Evolutionary conservation across 2,329 filamentous ascomycete genomes (phyloP), one percentile per base, ranked within the genome.

Genomic region (Alternaria rosae): DNA sequence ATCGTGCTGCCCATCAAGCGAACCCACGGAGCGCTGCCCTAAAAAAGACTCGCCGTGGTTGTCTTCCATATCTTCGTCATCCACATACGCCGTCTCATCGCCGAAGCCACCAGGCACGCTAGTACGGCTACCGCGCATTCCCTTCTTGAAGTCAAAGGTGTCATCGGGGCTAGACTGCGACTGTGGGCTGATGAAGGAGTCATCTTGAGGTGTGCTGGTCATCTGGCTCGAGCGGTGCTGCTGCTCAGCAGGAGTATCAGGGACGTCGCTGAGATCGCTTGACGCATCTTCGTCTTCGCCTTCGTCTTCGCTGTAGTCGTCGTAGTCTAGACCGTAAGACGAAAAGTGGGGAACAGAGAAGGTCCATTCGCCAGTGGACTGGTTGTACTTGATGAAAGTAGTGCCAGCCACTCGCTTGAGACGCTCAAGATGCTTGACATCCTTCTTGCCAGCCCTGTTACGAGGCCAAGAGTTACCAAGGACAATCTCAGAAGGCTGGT

Each of bases 261-360:
- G 70, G 61, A 76, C 65, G 57, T 78, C 77, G 63, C 79, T 82
- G 15, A 83, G 70, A 44, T 70, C 69, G 59, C 76, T 78, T n/a
- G 75, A 74, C 12, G 20, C 32, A 47, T 45, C 54, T 28, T 70
- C 70, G 64, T 85, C 83, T 53, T 70, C 70, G 64, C 85, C 83
- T 55, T 92, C 90, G 26, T 92, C 90, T 45, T 93, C 92, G 51
- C 69, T 73, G 61, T 73, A 76, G 42, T 92, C 85, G 28, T 85
- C 81, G 42, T 92, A 92, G 66, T 94, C 91, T 56, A 98, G 85
- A 42, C 92, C 94, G 76, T 99, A 99, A 1, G 93, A 97, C 1
- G 94, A 98, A 79, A 96, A 99, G 79, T 99, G 95, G 73, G 94
- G 89, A n/a, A 99, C 95, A 10, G 85, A 89, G 82, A 99, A 99